Conservation (phyloP, 768 basidiomycete species). For the Lactarius hatsudake region DNA sequence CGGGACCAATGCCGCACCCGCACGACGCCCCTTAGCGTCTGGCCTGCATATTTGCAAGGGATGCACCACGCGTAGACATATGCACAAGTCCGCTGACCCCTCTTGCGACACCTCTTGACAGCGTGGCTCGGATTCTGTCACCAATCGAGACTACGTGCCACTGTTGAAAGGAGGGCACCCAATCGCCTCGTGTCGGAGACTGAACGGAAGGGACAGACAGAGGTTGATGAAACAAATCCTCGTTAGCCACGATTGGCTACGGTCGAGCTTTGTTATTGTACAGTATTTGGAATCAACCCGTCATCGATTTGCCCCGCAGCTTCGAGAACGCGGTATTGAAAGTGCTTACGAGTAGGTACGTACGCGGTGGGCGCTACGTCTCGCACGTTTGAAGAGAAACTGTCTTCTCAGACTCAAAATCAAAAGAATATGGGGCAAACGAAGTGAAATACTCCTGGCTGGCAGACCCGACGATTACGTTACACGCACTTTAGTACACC, state of each 20-base stretch:
- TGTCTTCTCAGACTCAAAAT: neutral
- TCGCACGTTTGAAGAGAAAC: neutral
- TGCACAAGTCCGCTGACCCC: neutral
- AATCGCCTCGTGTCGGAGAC: neutral
- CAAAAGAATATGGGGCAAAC: neutral
- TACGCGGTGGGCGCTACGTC: neutral
- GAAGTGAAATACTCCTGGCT: neutral
- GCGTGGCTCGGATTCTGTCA: neutral
- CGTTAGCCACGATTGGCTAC: neutral
- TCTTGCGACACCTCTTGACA: neutral
- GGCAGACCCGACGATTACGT: too few relatives aligned
- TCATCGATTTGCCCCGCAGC: neutral
- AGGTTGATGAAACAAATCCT: neutral
- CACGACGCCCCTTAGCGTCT: neutral
- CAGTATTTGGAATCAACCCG: neutral
- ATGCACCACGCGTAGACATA: neutral
- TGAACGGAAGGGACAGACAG: neutral
- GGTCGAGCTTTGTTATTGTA: neutral
- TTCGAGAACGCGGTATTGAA: neutral
- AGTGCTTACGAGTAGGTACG: neutral
- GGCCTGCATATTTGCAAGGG: neutral
- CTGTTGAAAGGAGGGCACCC: neutral
- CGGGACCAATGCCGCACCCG: too few relatives aligned
- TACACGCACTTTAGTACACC: too few relatives aligned
- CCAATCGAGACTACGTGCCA: neutral